Evolutionary conservation across 345 rosid genomes (phyloP), one percentile per base, ranked within the genome.

Genomic region (Dipteronia dyeriana): DNA sequence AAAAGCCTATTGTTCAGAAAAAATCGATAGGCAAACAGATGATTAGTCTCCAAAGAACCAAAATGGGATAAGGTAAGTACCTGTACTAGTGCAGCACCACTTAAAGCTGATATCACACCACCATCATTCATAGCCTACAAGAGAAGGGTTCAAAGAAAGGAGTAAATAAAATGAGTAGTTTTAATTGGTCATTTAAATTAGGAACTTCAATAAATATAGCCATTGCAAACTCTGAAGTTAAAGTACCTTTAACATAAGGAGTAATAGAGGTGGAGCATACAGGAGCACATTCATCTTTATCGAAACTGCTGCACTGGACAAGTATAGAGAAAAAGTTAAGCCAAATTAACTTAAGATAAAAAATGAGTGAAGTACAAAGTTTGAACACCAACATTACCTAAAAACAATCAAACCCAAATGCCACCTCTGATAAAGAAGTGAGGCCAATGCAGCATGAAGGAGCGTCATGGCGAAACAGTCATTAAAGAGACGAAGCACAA

Each of bases 221-320:
- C 63, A 59, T 20, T 66, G 19, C 38, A 6, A 19, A 6, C 70
- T 19, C 60, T 41, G 57, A 78, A 73, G 71, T 22, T 72, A 68
- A 75, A 51, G 34, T 86, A 95, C 98, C 94, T 94, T 90, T 38
- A 94, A 81, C 84, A 96, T 81, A 62, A 96, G 89, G 8, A 94
- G 89, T 59, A 96, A 81, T 81, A 96, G 81, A 70, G 98, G 83
- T 10, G 98, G 98, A 80, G 99, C 97, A 89, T 82, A 92, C 56
- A 96, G 88, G 64, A 96, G 97, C 31, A 94, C 92, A 80, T 94
- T 96, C 99, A 96, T 96, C 89, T 96, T 96, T 74, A 96, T 75
- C 13, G 97, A 92, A 79, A 96, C 97, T 66, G 97, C 98, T 16
- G 79, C 87, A 79, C 99, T 96, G 76, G 69, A 79, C 62, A 78